A percentile compares a stretch with the other conserved stretches of the same genome.
Evolutionary conservation across 768 basidiomycete genomes (phyloP).

Genomic region (Xerocomellus chrysenteron): DNA sequence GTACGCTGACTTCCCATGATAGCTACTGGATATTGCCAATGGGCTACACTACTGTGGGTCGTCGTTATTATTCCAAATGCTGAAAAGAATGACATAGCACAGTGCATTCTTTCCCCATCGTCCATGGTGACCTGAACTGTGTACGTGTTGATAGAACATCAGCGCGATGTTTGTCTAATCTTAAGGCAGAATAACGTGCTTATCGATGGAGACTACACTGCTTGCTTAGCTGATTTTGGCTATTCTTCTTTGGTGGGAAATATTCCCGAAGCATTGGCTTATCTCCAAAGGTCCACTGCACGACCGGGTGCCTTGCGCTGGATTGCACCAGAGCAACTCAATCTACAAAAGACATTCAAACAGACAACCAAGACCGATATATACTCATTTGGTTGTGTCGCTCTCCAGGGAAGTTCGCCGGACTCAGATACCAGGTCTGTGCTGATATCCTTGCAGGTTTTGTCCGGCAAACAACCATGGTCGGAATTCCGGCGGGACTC

Average conservation of each 20-base stretch:
- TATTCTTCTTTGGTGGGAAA: slow-evolving; percentile 26
- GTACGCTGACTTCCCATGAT: slow-evolving; percentile 17
- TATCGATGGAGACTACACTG: slow-evolving; percentile 26
- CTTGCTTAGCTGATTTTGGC: slow-evolving; percentile 46
- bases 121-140: slow-evolving; percentile 17
- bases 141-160: background rate
- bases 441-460: background rate
- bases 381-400: slow-evolving; percentile 32
- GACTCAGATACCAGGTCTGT: slow-evolving; percentile 2
- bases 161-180: background rate
- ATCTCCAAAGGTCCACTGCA: slow-evolving; percentile 25
- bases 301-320: slow-evolving; percentile 9
- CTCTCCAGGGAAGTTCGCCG: slow-evolving; percentile 21
- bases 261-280: slow-evolving; percentile 4
- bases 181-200: slow-evolving; percentile 20
- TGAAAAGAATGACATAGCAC: background rate
- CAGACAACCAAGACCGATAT: slow-evolving; percentile 9
- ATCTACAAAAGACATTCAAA: background rate
- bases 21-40: slow-evolving; percentile 14
- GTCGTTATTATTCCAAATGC: background rate
- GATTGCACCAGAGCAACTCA: too few species aligned
- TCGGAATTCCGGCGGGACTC: slow-evolving; percentile 1
- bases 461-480: slow-evolving; percentile 14
- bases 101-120: slow-evolving; percentile 18
- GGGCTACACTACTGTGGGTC: slow-evolving; percentile 18